A percentile compares a stretch with the other conserved stretches of the same genome.
phyloP scores from a whole-genome alignment of 139 green algal genomes.

The Chlorokybus atmophyticus region DNA sequence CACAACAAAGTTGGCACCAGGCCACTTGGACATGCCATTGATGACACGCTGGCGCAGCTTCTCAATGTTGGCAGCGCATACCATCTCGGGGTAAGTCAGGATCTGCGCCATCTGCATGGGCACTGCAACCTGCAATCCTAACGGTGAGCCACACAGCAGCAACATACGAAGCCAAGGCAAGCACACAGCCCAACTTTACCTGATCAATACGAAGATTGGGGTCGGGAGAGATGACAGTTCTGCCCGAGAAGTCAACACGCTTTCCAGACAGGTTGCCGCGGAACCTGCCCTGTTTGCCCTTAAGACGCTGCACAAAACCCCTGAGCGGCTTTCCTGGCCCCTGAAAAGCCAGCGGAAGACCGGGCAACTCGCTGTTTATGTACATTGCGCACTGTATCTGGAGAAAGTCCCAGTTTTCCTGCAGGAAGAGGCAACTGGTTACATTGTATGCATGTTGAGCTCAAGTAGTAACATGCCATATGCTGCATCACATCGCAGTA shows the following conservation, averaged over 20 bases:
- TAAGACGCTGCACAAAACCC: conserved; percentile 95
- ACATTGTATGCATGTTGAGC: no score
- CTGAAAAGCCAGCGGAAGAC: conserved; percentile 53
- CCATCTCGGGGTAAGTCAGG: conserved; percentile 87
- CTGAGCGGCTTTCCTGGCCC: conserved; percentile 56
- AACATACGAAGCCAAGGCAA: background rate
- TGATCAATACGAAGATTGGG: conserved; percentile 81
- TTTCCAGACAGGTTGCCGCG: conserved; percentile 92
- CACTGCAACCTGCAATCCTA: conserved; percentile 57
- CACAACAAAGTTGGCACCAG: conserved; percentile 85
- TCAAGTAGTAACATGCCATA: no score
- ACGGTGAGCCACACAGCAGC: background rate
- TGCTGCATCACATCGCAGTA: background rate
- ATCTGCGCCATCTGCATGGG: conserved; percentile 74
- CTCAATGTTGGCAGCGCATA: conserved; percentile 78
- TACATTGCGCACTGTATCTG: conserved; percentile 70
- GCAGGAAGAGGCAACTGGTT: background rate
- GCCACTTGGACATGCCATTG: conserved; percentile 40
- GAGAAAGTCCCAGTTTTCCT: conserved; percentile 94
- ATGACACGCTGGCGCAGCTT: conserved; percentile 45
- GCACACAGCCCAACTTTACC: conserved; percentile 24
- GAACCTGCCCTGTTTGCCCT: conserved; percentile 97
- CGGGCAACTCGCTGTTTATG: conserved; percentile 91
- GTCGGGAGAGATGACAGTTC: conserved; percentile 95
- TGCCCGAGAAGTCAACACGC: conserved; percentile 88